These are phyloP conservation scores for Lachancea thermotolerans DNA, from an alignment of 805 yeast species.

Conservation along the genomic window DNA sequence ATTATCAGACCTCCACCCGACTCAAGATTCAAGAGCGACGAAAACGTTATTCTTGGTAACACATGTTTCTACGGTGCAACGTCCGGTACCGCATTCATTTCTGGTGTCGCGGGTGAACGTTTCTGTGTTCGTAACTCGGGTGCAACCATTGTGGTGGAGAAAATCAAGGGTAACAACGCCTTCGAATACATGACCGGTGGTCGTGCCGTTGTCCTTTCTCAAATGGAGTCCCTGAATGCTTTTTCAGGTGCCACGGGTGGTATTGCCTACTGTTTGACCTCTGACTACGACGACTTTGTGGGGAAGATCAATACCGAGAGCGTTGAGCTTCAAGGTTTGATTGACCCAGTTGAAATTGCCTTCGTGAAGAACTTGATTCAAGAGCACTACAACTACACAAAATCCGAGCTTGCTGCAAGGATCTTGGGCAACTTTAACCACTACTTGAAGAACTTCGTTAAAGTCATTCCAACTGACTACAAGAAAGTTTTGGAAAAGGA, in stretches of 20 bases:
- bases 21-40: constrained; percentile 85
- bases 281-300: constrained; percentile 80
- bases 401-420: constrained; percentile 81
- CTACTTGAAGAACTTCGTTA: constrained; percentile 80
- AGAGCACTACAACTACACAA: constrained; percentile 93
- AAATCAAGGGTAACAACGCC: constrained; percentile 92
- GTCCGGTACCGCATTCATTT: constrained; percentile 84
- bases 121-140: constrained; percentile 98
- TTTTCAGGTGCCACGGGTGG: constrained; percentile 99
- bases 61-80: constrained; percentile 98
- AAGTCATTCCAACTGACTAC: constrained; percentile 88
- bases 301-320: constrained; percentile 73
- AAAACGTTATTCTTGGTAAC: constrained; percentile 93
- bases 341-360: constrained; percentile 89
- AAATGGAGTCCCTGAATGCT: constrained; percentile 82
- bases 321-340: constrained; percentile 68
- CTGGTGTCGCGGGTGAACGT: constrained; percentile 98
- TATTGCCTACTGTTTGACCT: constrained; percentile 91
- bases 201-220: constrained; percentile 86
- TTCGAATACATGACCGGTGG: constrained; percentile 99
- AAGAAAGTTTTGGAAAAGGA: constrained; percentile 81
- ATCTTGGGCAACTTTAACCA: constrained; percentile 83
- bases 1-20: constrained; percentile 86
- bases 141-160: constrained; percentile 94
- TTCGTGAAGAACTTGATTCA: constrained; percentile 88